A percentile compares a stretch with the other conserved stretches of the same genome.
Evolutionary conservation across 2,329 filamentous ascomycete species (phyloP).

Genomic region (Aspergillus costaricaensis): DNA sequence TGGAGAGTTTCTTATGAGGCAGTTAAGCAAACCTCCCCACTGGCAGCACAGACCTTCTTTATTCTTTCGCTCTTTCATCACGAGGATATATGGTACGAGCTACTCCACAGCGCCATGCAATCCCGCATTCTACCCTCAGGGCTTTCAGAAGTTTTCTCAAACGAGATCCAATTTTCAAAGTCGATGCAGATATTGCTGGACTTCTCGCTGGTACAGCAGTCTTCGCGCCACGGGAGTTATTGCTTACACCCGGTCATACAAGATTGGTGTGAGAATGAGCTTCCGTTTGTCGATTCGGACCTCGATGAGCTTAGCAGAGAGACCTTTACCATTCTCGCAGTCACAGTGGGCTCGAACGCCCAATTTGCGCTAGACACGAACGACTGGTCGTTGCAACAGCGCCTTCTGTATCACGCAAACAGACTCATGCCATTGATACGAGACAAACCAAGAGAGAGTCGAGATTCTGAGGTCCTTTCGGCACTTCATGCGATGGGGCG

Average conservation of each 20-base stretch:
- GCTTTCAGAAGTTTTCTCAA: no score
- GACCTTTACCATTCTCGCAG: not conserved
- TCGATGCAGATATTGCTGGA: not conserved
- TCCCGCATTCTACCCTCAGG: no score
- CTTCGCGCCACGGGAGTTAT: not conserved
- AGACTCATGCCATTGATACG: no score
- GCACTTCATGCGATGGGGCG: not conserved
- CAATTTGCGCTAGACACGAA: not conserved
- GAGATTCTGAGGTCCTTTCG: not conserved
- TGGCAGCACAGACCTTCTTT: no score
- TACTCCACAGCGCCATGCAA: no score
- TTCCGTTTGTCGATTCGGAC: not conserved
- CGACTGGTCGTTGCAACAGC: conserved; percentile 14
- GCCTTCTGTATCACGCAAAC: conserved; percentile 24
- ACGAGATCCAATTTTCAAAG: not conserved
- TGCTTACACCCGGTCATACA: not conserved
- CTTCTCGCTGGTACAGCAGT: not conserved
- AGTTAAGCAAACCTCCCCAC: no score
- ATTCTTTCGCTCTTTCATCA: no score
- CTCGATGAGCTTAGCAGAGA: not conserved
- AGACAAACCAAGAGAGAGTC: not conserved
- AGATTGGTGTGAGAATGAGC: not conserved
- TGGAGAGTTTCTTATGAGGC: no score
- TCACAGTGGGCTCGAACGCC: not conserved
- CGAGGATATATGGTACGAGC: no score